Evolutionary conservation across 1,284 basidiomycete species (phyloP), one percentile per base, ranked within the genome.

Genomic region (Mycena sp.): DNA sequence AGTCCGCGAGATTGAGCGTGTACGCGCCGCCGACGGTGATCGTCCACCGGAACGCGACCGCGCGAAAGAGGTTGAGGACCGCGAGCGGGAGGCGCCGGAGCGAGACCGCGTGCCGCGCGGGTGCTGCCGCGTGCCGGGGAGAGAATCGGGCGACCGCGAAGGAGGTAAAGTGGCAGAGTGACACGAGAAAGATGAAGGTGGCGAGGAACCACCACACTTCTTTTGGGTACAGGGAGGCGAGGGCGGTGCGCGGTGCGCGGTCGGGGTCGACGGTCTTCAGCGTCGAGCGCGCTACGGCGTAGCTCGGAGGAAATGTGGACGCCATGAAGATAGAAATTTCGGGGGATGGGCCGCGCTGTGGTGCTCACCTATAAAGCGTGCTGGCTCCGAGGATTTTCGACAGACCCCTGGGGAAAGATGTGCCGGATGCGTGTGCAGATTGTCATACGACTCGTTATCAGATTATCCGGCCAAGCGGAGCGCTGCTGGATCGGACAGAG

Each of bases 11-110:
- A 58, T 81, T 87, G 63, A 87, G 69, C 12, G 79, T 78, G 62
- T 82, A 84, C 2, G 74, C 74, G 17, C 83, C 83, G 1, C 79
- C 59, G 6, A 81, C 59, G 28, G 77, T 72, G 52, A 88, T 56
- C 0, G 81, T 82, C 74, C 79, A 82, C 4, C 87, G 80, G 70
- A 85, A 87, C 0, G 80, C 77, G 48, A 86, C 23, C 5, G 85
- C 79, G 1, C 85, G 79, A 61, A 81, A 83, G 17, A 77, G 67
- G 58, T 86, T 84, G 40, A 80, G 67, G 69, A 65, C 41, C 40
- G 30, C 69, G 57, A 53, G 48, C 4, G 56, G 40, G 55, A 64
- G 48, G 35, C 50, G 40, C 48, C 45, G 44, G 62, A 38, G 52
- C 1, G 43, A 56, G 1, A 49, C 26, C 7, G 29, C 32, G 16